Evolutionary conservation across 2,329 filamentous ascomycete genomes (phyloP), one percentile per base, ranked within the genome.

Genomic region (Aspergillus alliaceus): DNA sequence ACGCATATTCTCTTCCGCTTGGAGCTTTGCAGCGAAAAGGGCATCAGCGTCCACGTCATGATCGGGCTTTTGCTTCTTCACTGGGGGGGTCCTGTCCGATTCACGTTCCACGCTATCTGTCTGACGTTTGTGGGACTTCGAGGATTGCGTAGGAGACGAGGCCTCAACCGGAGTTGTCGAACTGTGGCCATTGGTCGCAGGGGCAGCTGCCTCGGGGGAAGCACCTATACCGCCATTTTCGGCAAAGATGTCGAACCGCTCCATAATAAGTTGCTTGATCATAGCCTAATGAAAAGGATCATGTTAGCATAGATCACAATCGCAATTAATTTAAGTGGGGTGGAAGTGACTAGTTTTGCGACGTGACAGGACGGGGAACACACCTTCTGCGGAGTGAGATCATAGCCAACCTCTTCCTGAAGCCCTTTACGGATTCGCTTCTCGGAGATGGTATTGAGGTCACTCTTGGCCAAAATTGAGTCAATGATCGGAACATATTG

Each of bases 1-100:
- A 42, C 86, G 81, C 64, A 86, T 82, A 74, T 98, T 96, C 77
- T 97, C 91, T 74, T 98, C 90, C 0, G 92, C 93, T 75, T 99
- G 95, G 34, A 99, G 81, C 72, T 89, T 86, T 15, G 92, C 92
- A 1, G 95, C 95, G 60, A 93, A 85, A 44, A 89, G 86, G 32
- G 93, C 95, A 75, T 99, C 95, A 31, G 90, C 88, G 62, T 96
- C 91, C 64, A 84, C 78, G 27, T 85, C 82, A 42, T 84, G 83
- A 70, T 87, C 87, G 56, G 80, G 75, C 66, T 82, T 83, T 64
- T 76, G 78, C 74, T 89, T 89, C 77, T 91, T 90, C 62, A 77
- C 72, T 4, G 78, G 79, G 6, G 75, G 72, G 4, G 70, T 67
- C 51, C 67, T 68, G 55, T 69, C 72, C 35, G 68, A 64, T 11